These are phyloP conservation scores for Suillus weaverae DNA, from an alignment of 768 basidiomycete genomes.

Conservation along the genomic window DNA sequence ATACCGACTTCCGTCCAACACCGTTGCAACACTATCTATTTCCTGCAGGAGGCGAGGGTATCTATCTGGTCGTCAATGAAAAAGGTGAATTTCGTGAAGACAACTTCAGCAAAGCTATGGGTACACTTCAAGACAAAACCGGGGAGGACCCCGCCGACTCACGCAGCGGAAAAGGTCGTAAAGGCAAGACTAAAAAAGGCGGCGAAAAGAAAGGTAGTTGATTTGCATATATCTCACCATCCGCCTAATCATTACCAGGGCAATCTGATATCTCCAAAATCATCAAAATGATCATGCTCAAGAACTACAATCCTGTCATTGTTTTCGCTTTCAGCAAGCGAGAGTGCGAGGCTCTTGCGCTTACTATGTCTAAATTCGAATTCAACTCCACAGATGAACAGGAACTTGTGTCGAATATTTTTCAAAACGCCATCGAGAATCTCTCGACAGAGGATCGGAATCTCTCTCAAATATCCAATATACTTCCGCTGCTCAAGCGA, in stretches of 20 bases:
- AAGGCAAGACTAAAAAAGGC: conserved; percentile 94
- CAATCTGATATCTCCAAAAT: conserved; percentile 96
- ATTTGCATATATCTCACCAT: background rate
- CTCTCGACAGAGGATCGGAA: conserved; percentile 84
- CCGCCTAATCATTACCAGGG: conserved; percentile 44
- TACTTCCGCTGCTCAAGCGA: conserved; percentile 89
- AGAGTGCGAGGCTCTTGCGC: conserved; percentile 92
- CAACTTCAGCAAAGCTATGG: conserved; percentile 98
- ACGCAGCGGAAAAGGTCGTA: conserved; percentile 78
- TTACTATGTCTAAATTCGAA: conserved; percentile 92
- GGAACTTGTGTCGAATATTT: conserved; percentile 81
- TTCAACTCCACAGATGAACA: conserved; percentile 94
- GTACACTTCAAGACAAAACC: conserved; percentile 75
- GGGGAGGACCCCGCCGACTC: conserved; percentile 95
- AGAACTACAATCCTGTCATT: conserved; percentile 97
- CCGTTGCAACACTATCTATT: conserved; percentile 98
- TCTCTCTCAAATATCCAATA: conserved; percentile 90
- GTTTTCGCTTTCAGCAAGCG: conserved; percentile 98
- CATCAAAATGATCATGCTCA: conserved; percentile 96
- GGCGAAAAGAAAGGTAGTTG: conserved; percentile 80
- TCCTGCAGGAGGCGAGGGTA: conserved; percentile 94
- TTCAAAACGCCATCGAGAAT: conserved; percentile 91
- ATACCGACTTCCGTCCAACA: conserved; percentile 98
- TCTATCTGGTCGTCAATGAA: conserved; percentile 98
- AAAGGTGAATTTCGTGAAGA: conserved; percentile 97